A percentile compares a stretch with the other conserved stretches of the same genome.
phyloP scores from a whole-genome alignment of 2,329 filamentous ascomycete species.

The Venturia aucupariae region DNA sequence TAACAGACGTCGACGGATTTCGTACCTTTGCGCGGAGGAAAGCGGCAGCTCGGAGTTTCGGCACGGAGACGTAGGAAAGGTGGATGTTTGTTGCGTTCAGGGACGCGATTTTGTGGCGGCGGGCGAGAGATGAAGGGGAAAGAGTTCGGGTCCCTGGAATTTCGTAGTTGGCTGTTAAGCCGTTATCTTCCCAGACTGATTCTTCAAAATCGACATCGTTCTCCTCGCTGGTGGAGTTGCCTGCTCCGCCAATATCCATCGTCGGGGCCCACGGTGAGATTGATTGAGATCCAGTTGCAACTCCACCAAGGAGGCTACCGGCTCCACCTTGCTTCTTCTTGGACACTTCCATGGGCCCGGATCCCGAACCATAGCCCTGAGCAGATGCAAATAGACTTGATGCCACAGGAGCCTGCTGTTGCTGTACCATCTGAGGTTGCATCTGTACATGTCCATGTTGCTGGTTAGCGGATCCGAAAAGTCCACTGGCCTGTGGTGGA shows the following conservation, averaged over 20 bases:
- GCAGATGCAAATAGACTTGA: not conserved
- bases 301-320: slow-evolving; percentile 3
- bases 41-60: slow-evolving; percentile 51
- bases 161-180: slow-evolving; percentile 53
- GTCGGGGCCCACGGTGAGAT: not conserved
- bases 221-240: slow-evolving; percentile 21
- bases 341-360: not conserved
- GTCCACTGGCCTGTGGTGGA: not conserved
- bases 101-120: slow-evolving; percentile 49
- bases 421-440: slow-evolving; percentile 6
- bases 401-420: slow-evolving; percentile 6
- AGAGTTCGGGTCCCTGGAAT: slow-evolving; percentile 50
- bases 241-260: not conserved
- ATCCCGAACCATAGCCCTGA: too few relatives aligned
- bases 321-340: slow-evolving; percentile 15
- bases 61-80: slow-evolving; percentile 48
- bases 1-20: slow-evolving; percentile 45
- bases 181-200: slow-evolving; percentile 48
- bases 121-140: slow-evolving; percentile 38
- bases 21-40: slow-evolving; percentile 50
- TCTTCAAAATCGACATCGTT: slow-evolving; percentile 37
- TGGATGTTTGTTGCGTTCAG: slow-evolving; percentile 41
- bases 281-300: not conserved
- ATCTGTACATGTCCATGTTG: not conserved
- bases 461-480: not conserved